Conservation (phyloP, 495 filamentous ascomycete genomes). For the Bacidia rubella region DNA sequence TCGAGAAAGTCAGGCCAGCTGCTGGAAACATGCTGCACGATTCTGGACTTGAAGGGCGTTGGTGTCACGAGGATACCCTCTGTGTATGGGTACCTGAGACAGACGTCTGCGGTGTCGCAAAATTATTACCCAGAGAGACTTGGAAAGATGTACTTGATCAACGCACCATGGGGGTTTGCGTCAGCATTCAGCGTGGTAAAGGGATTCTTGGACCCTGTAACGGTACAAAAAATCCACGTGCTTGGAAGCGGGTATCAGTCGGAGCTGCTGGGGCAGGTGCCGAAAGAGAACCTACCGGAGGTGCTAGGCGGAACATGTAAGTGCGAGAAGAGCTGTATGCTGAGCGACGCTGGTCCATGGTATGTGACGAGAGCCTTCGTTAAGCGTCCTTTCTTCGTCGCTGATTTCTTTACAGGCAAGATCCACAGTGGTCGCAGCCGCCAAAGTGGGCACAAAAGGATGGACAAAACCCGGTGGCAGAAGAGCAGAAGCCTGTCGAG, state of each 20-base stretch:
- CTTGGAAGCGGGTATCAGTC: slow-evolving; percentile 68
- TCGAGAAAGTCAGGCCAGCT: slow-evolving; percentile 80
- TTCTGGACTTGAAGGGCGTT: slow-evolving; percentile 94
- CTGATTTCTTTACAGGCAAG: slow-evolving; percentile 29
- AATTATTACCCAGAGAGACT: slow-evolving; percentile 98
- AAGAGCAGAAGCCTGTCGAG: slow-evolving; percentile 12
- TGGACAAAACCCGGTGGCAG: slow-evolving; percentile 14
- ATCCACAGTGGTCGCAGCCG: slow-evolving; percentile 53
- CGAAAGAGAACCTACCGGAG: slow-evolving; percentile 78
- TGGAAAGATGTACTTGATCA: slow-evolving; percentile 86
- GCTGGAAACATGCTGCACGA: slow-evolving; percentile 91
- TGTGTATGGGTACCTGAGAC: slow-evolving; percentile 59
- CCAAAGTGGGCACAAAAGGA: slow-evolving; percentile 53
- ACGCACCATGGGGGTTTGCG: slow-evolving; percentile 89
- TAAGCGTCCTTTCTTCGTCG: background rate
- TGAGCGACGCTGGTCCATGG: slow-evolving; percentile 91
- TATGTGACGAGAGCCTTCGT: background rate
- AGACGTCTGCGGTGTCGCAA: slow-evolving; percentile 57
- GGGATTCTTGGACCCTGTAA: slow-evolving; percentile 89
- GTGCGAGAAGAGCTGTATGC: slow-evolving; percentile 69
- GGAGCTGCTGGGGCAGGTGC: slow-evolving; percentile 72
- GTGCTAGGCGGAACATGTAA: slow-evolving; percentile 74
- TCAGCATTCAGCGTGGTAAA: slow-evolving; percentile 73
- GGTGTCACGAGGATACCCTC: slow-evolving; percentile 64
- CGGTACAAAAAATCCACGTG: slow-evolving; percentile 89